Evolutionary conservation across 768 basidiomycete species (phyloP).

Genomic region (Pulveroboletus sp.): DNA sequence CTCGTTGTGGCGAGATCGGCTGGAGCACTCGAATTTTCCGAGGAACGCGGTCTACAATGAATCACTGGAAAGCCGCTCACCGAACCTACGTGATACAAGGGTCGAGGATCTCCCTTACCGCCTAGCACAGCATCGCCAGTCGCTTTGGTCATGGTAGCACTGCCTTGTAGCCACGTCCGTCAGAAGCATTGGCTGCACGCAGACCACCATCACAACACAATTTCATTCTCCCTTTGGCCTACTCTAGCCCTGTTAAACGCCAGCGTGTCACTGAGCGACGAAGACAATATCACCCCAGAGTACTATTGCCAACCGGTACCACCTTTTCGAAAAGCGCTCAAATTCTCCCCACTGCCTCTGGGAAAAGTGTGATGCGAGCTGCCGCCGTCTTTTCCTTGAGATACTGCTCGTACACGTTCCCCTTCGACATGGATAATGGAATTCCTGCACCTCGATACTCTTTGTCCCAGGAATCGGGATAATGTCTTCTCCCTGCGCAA

Average conservation of each 20-base stretch:
- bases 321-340: constrained; percentile 34
- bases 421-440: background rate
- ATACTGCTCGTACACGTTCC: constrained; percentile 23
- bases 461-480: constrained; percentile 40
- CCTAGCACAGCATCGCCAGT: too few species aligned
- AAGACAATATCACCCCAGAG: background rate
- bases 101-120: too few species aligned
- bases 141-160: too few species aligned
- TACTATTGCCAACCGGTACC: constrained; percentile 25
- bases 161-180: too few species aligned
- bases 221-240: too few species aligned
- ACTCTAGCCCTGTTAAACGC: background rate
- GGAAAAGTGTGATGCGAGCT: constrained; percentile 29
- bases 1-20: too few species aligned
- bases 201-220: too few species aligned
- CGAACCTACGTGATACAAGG: too few species aligned
- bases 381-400: constrained; percentile 44
- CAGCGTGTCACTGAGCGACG: constrained; percentile 22
- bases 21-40: background rate
- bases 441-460: constrained; percentile 25
- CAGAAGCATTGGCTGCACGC: too few species aligned
- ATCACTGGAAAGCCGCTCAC: too few species aligned
- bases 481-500: constrained; percentile 35
- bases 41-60: too few species aligned
- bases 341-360: constrained; percentile 36